A percentile compares a stretch with the other conserved stretches of the same genome.
phyloP scores from a whole-genome alignment of 805 yeast species.

The Kuraishia borneana region DNA sequence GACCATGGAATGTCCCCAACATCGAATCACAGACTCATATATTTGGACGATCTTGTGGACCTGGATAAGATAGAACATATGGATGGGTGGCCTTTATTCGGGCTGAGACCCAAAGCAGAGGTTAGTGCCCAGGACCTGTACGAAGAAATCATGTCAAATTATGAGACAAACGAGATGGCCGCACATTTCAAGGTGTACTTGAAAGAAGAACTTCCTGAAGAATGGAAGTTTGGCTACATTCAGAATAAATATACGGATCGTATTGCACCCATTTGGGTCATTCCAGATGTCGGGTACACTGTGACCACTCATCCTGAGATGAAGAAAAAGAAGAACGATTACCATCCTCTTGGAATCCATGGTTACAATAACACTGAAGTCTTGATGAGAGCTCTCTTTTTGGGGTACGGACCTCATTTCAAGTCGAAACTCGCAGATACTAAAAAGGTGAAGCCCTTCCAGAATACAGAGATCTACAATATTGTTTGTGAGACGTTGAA shows the following conservation, averaged over 20 bases:
- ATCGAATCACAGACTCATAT: slow-evolving; percentile 52
- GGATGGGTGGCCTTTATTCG: slow-evolving; percentile 84
- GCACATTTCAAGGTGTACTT: slow-evolving; percentile 34
- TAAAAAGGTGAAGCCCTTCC: slow-evolving; percentile 45
- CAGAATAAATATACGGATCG: slow-evolving; percentile 37
- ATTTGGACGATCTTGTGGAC: slow-evolving; percentile 63
- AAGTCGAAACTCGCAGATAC: slow-evolving; percentile 15
- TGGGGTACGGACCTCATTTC: slow-evolving; percentile 78
- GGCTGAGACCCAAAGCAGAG: slow-evolving; percentile 46
- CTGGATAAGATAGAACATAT: slow-evolving; percentile 41
- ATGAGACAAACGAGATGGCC: slow-evolving; percentile 15
- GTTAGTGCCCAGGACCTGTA: slow-evolving; percentile 31
- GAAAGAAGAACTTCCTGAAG: slow-evolving; percentile 41
- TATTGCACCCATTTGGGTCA: slow-evolving; percentile 76
- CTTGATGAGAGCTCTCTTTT: slow-evolving; percentile 74
- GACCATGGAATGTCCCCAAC: slow-evolving; percentile 96
- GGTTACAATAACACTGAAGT: slow-evolving; percentile 74
- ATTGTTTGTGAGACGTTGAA: slow-evolving; percentile 57
- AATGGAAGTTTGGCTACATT: slow-evolving; percentile 46
- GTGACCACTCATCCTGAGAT: slow-evolving; percentile 51
- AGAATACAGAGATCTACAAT: slow-evolving; percentile 64
- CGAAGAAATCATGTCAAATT: slow-evolving; percentile 25
- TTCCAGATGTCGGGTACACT: slow-evolving; percentile 76
- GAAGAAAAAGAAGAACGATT: slow-evolving; percentile 30
- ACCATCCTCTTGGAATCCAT: slow-evolving; percentile 67